A percentile compares a stretch with the other conserved stretches of the same genome.
These are phyloP conservation scores for Yamadazyma friedrichii DNA, from an alignment of 1,139 yeast species.

Conservation along the genomic window DNA sequence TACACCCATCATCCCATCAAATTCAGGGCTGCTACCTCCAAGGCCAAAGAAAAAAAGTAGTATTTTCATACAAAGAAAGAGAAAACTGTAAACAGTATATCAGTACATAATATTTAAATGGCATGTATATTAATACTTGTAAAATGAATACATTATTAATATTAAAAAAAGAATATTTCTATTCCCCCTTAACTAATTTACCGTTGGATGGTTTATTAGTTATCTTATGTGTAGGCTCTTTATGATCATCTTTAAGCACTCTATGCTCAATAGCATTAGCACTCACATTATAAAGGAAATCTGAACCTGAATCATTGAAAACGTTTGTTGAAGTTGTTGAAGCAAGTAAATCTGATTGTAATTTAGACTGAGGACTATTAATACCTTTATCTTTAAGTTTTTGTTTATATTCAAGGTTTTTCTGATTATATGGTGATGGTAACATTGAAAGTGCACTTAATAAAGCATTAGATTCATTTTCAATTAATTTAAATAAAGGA, in stretches of 20 bases:
- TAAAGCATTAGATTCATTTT: slow-evolving; percentile 14
- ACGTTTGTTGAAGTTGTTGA: not conserved
- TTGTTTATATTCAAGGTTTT: slow-evolving; percentile 3
- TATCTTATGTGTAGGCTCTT: not conserved
- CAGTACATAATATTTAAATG: not conserved
- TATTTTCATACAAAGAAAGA: slow-evolving; percentile 19
- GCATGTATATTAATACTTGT: not conserved
- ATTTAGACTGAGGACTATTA: not conserved
- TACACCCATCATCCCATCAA: slow-evolving; percentile 2
- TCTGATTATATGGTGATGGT: slow-evolving; percentile 6
- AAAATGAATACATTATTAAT: not conserved
- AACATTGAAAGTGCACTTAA: slow-evolving; percentile 13
- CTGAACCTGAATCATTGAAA: slow-evolving; percentile 11
- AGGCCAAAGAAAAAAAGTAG: slow-evolving; percentile 13
- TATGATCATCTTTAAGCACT: slow-evolving; percentile 4
- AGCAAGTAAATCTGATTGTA: not conserved
- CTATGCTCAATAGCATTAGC: slow-evolving; percentile 17
- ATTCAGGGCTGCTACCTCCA: slow-evolving; percentile 8
- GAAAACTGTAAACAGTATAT: slow-evolving; percentile 7
- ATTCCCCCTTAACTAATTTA: slow-evolving; percentile 14
- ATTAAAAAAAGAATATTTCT: not conserved
- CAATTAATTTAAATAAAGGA: slow-evolving; percentile 5
- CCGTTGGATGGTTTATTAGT: slow-evolving; percentile 1
- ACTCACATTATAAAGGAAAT: slow-evolving; percentile 15
- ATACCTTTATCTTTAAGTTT: slow-evolving; percentile 6